Base-by-base conservation (phyloP, 768 basidiomycete species). In the Trametes cinnabarina region DNA sequence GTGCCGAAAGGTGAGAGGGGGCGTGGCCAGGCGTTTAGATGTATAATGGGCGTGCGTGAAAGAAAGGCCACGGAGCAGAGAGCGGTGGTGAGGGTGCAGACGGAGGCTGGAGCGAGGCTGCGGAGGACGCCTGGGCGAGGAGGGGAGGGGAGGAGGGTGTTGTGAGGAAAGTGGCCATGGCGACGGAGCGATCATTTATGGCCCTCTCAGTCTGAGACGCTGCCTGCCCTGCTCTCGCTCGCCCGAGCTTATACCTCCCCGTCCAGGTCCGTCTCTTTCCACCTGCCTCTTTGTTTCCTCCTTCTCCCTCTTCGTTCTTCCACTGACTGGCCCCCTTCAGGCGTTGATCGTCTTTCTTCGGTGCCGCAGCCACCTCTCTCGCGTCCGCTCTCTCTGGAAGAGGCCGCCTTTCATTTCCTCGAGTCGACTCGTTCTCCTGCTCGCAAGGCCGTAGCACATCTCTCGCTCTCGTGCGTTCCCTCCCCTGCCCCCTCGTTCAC, bases 341-440 rank as follows among this genome's bases (percentile, higher is more conserved):
- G 76, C 87, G 87, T 88, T 83, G 87, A 88, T 70, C 87, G 86
- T 84, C 85, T 71, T 68, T 68, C 70, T 71, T 66, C 51, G 77
- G 77, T 73, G 72, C 76, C 77, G 71, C 69, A 74, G 72, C 72
- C 72, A 61, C 72, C 75, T 74, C 71, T 75, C 69, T 72, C 68
- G 66, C 65, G 73, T 71, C 69, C 64, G 55, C 71, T 74, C 75
- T 82, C 83, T 84, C 81, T 70, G 82, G 70, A 75, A 84, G 70
- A 74, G 46, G 49, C 39, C 50, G 50, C 50, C 58, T 58, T 55
- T 62, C 60, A 40, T 40, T 44, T 44, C 49, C 37, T 47, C 62
- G 54, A 68, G 69, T 62, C 55, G 63, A 64, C 60, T 63, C 63
- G 55, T 47, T 28, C 26, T 15, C 35, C 44, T 51, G 57, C 61